Evolutionary conservation across 2,329 filamentous ascomycete genomes (phyloP).

Genomic region (Talaromyces sp.): DNA sequence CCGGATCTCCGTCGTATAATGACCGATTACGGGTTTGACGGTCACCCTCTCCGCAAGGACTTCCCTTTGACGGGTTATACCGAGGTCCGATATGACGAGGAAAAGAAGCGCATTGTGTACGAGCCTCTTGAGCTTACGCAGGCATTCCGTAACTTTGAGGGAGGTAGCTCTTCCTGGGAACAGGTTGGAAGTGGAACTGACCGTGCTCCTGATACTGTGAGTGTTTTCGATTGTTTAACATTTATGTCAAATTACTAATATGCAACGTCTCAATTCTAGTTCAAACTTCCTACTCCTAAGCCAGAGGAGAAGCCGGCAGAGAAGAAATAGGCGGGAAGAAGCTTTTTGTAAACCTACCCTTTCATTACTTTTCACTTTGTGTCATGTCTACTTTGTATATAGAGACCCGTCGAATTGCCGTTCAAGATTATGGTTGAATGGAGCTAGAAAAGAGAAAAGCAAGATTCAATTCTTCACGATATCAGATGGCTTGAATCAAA

Average conservation of each 20-base stretch:
- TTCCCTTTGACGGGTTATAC: conserved; percentile 98
- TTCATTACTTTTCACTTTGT: conserved; percentile 20
- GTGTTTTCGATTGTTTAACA: conserved; percentile 24
- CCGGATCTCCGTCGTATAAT: conserved; percentile 95
- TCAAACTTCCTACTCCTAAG: conserved; percentile 93
- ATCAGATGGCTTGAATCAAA: neutral
- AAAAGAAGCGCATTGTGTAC: conserved; percentile 99
- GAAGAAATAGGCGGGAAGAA: conserved; percentile 66
- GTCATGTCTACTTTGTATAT: conserved; percentile 35
- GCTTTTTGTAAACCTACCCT: conserved; percentile 31
- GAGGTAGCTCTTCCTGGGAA: conserved; percentile 68
- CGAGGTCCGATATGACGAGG: conserved; percentile 95
- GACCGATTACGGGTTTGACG: conserved; percentile 99
- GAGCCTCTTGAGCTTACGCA: conserved; percentile 97
- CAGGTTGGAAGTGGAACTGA: conserved; percentile 68
- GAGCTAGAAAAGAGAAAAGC: conserved; percentile 13
- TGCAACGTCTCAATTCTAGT: conserved; percentile 42
- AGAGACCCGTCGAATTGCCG: conserved; percentile 21
- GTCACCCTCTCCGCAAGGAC: conserved; percentile 93
- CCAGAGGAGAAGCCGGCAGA: conserved; percentile 85
- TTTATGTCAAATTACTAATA: neutral
- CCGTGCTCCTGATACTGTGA: conserved; percentile 66
- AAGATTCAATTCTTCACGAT: neutral
- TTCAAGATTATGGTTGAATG: conserved; percentile 2
- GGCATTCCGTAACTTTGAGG: conserved; percentile 97